A percentile compares a stretch with the other conserved stretches of the same genome.
These are phyloP conservation scores for Salix exigua DNA, from an alignment of 345 rosid genomes.

Conservation along the genomic window DNA sequence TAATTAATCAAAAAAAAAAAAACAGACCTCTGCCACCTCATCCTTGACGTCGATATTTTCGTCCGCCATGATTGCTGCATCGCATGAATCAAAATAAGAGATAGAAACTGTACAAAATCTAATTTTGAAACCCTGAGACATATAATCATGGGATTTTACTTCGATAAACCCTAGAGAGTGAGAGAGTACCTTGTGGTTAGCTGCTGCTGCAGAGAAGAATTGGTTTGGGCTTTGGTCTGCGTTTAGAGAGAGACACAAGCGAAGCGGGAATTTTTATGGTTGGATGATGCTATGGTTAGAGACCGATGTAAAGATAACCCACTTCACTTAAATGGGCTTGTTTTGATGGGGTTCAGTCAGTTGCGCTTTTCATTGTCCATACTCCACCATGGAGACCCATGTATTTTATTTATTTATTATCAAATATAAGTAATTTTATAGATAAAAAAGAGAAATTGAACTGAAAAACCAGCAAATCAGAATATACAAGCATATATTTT, in stretches of 20 bases:
- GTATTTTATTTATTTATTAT: no score
- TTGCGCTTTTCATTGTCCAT: no score
- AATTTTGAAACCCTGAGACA: background rate
- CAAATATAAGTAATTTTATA: no score
- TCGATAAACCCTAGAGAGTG: background rate
- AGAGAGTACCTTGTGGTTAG: background rate
- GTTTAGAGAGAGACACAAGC: background rate
- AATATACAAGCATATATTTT: no score
- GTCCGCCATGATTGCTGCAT: slow-evolving; percentile 43
- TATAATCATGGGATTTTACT: background rate
- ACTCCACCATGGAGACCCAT: no score
- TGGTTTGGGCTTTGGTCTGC: background rate
- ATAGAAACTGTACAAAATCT: background rate
- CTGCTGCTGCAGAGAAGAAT: background rate
- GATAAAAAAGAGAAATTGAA: no score
- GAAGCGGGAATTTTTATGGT: no score
- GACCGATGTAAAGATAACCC: no score
- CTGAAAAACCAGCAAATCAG: no score
- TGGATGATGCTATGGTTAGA: no score
- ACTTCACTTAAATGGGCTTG: no score
- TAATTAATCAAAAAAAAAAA: background rate
- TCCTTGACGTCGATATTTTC: slow-evolving; percentile 48
- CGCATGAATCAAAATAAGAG: background rate
- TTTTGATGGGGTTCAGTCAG: no score
- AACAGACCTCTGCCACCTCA: slow-evolving; percentile 50